Evolutionary conservation across 257 asterid species (phyloP).

Genomic region (Dorcoceras hygrometricum): DNA sequence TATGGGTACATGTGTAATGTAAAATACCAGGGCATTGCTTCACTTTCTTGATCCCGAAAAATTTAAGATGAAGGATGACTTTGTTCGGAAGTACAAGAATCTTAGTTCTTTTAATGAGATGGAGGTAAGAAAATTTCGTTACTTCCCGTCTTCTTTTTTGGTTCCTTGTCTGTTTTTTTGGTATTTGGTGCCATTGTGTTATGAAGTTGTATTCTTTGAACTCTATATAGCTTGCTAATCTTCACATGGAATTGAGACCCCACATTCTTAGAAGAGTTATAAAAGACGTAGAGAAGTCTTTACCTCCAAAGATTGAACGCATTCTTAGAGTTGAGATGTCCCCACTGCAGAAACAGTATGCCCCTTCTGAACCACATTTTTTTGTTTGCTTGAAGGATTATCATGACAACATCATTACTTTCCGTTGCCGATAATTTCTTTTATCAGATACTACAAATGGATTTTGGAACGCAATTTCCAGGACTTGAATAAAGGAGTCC

Average conservation of each 20-base stretch:
- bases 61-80: conserved; percentile 86
- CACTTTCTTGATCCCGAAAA: conserved; percentile 96
- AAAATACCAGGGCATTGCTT: conserved; percentile 81
- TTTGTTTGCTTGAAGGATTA: conserved; percentile 12
- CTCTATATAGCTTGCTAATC: conserved; percentile 75
- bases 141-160: background rate
- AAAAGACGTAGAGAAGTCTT: conserved; percentile 98
- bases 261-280: conserved; percentile 97
- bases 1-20: conserved; percentile 25
- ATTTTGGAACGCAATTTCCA: conserved; percentile 96
- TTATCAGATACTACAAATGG: conserved; percentile 93
- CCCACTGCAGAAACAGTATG: conserved; percentile 98
- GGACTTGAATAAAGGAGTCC: conserved; percentile 97
- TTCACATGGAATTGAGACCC: conserved; percentile 98
- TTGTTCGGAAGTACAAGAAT: conserved; percentile 89
- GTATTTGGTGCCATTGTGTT: background rate
- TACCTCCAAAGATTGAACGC: conserved; percentile 98
- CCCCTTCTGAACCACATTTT: background rate
- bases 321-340: conserved; percentile 99
- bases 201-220: conserved; percentile 17
- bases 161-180: conserved; percentile 10
- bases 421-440: background rate
- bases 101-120: conserved; percentile 85
- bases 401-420: background rate
- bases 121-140: conserved; percentile 55